Evolutionary conservation across 1,284 basidiomycete species (phyloP).

Genomic region (Ustilago hordei): DNA sequence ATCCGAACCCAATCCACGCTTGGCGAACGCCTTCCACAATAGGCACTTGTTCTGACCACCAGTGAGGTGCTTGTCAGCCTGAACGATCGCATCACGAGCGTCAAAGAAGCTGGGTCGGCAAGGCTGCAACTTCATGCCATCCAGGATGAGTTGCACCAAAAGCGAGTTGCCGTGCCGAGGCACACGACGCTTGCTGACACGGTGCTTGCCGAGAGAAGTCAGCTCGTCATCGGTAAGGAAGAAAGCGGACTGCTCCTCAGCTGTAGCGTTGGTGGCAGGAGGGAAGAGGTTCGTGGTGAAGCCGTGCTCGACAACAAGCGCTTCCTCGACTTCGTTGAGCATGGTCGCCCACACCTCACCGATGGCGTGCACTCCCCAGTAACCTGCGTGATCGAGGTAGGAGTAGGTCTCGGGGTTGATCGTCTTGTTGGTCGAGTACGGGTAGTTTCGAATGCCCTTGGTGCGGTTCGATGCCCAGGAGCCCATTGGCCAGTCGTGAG

Average conservation of each 20-base stretch:
- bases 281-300: conserved; percentile 56
- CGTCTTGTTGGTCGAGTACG: conserved; percentile 73
- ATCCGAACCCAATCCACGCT: conserved; percentile 76
- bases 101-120: conserved; percentile 91
- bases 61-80: conserved; percentile 90
- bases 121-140: conserved; percentile 93
- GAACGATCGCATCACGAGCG: conserved; percentile 90
- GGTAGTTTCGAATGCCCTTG: conserved; percentile 86
- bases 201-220: conserved; percentile 70
- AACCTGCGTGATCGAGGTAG: conserved; percentile 90
- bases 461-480: conserved; percentile 87
- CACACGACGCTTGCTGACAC: conserved; percentile 75
- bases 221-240: conserved; percentile 55
- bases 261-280: conserved; percentile 47
- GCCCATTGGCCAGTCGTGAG: conserved; percentile 78
- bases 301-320: conserved; percentile 57
- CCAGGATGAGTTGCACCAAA: conserved; percentile 84
- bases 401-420: conserved; percentile 93
- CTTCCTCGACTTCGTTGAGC: conserved; percentile 76
- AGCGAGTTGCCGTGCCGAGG: conserved; percentile 94
- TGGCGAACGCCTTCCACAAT: conserved; percentile 88
- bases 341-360: conserved; percentile 97
- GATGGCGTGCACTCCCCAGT: conserved; percentile 77
- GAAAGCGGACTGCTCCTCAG: conserved; percentile 43
- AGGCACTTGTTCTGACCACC: conserved; percentile 90